These are phyloP conservation scores for Neurospora hispaniola DNA, from an alignment of 495 filamentous ascomycete genomes.

Conservation along the genomic window DNA sequence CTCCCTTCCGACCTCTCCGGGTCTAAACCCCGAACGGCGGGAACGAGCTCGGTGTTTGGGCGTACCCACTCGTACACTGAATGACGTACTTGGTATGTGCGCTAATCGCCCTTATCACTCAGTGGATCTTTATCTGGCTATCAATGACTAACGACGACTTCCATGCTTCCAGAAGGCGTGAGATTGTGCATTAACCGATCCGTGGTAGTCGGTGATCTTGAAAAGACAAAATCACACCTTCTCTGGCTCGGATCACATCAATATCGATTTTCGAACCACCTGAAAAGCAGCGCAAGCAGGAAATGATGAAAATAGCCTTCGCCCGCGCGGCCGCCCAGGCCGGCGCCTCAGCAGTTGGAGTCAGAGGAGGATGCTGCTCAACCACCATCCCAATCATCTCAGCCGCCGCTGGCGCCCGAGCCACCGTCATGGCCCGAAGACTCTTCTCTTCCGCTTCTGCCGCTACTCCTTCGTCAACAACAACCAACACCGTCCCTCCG, in stretches of 20 bases:
- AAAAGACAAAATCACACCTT: background rate
- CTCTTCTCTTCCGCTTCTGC: background rate
- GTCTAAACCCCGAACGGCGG: background rate
- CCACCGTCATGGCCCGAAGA: background rate
- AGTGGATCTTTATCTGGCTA: background rate
- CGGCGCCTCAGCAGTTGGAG: background rate
- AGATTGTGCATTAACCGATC: background rate
- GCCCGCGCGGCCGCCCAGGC: background rate
- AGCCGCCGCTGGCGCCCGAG: background rate
- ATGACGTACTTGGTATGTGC: slow-evolving; percentile 14
- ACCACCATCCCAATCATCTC: background rate
- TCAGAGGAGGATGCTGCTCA: background rate
- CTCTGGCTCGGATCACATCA: background rate
- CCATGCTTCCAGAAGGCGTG: background rate
- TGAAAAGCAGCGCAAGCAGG: background rate
- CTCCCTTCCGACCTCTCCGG: background rate
- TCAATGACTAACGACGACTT: background rate
- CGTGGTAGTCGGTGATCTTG: background rate
- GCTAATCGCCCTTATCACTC: background rate
- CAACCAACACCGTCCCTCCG: background rate
- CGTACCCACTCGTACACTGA: background rate
- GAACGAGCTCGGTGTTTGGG: background rate
- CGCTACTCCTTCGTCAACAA: background rate
- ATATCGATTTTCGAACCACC: background rate
- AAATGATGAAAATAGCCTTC: background rate